Evolutionary conservation across 352 stramenopile species (phyloP).

Genomic region (Phytophthora pinifolia): DNA sequence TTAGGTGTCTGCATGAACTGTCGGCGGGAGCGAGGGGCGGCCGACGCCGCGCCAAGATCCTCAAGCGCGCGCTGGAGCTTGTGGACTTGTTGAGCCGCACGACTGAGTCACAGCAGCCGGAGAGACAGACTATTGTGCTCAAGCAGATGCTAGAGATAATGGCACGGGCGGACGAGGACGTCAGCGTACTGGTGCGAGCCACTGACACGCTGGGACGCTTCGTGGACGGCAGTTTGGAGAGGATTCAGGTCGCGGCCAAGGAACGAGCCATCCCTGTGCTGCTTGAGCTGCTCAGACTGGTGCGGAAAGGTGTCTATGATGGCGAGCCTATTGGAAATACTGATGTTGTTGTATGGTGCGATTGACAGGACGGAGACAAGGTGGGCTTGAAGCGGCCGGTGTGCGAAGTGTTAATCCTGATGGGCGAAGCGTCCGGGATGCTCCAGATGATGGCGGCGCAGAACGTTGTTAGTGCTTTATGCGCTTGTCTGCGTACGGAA

Average conservation of each 20-base stretch:
- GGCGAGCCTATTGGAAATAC: neutral
- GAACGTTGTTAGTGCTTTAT: constrained; percentile 40
- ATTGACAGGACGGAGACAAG: constrained; percentile 17
- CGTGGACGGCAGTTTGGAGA: constrained; percentile 31
- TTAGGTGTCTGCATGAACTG: constrained; percentile 22
- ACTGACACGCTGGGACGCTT: constrained; percentile 40
- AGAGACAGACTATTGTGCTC: constrained; percentile 27
- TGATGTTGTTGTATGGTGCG: constrained; percentile 5
- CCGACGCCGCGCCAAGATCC: constrained; percentile 38
- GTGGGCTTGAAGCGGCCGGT: constrained; percentile 42
- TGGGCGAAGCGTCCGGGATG: constrained; percentile 39
- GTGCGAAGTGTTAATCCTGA: constrained; percentile 40
- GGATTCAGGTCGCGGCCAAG: constrained; percentile 35
- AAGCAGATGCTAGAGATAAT: constrained; percentile 33
- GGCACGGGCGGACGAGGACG: constrained; percentile 32
- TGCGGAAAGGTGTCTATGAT: constrained; percentile 1
- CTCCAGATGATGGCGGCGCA: constrained; percentile 45
- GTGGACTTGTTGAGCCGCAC: constrained; percentile 32
- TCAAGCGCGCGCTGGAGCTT: constrained; percentile 50
- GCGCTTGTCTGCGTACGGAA: constrained; percentile 34
- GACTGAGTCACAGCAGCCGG: constrained; percentile 12
- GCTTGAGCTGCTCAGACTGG: constrained; percentile 35
- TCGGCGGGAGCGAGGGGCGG: constrained; percentile 10
- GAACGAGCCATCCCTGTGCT: constrained; percentile 34
- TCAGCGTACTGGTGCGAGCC: constrained; percentile 34